A percentile compares a stretch with the other conserved stretches of the same genome.
These are phyloP conservation scores for Boletus subcaerulescens DNA, from an alignment of 768 basidiomycete species.

Conservation along the genomic window DNA sequence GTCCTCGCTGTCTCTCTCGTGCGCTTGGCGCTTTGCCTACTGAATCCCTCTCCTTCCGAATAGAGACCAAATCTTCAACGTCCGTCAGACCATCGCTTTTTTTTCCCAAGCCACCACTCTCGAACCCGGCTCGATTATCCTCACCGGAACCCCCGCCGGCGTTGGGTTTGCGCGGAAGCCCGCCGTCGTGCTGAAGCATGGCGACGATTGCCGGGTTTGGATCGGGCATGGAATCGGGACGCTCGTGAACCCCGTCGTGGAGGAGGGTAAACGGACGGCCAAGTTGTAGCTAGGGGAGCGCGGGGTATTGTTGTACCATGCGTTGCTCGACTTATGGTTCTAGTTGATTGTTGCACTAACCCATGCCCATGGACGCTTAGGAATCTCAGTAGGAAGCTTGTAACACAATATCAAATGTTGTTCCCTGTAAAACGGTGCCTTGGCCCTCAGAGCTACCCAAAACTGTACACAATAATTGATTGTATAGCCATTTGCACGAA, in stretches of 20 bases:
- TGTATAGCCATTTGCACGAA: too few species aligned
- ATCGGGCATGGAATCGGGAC: slow-evolving; percentile 75
- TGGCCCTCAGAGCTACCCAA: too few species aligned
- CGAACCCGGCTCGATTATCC: slow-evolving; percentile 75
- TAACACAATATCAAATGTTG: too few species aligned
- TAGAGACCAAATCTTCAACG: slow-evolving; percentile 80
- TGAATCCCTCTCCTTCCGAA: background rate
- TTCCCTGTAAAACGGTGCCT: too few species aligned
- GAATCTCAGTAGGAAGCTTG: too few species aligned
- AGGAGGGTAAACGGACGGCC: slow-evolving; percentile 49
- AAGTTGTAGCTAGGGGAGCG: slow-evolving; percentile 37
- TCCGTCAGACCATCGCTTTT: slow-evolving; percentile 73
- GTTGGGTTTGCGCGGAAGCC: slow-evolving; percentile 79
- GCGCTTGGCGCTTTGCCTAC: too few species aligned
- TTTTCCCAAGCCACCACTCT: slow-evolving; percentile 85
- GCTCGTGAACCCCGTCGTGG: slow-evolving; percentile 72
- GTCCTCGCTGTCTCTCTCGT: background rate
- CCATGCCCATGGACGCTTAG: too few species aligned
- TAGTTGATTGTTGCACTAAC: background rate
- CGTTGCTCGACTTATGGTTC: background rate
- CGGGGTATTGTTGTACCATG: background rate
- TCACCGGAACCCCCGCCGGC: slow-evolving; percentile 81
- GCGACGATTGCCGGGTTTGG: slow-evolving; percentile 69
- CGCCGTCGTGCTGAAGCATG: slow-evolving; percentile 65
- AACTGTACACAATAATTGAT: too few species aligned